Evolutionary conservation across 2,329 filamentous ascomycete species (phyloP), one percentile per base, ranked within the genome.

Genomic region (Didymella lethalis): DNA sequence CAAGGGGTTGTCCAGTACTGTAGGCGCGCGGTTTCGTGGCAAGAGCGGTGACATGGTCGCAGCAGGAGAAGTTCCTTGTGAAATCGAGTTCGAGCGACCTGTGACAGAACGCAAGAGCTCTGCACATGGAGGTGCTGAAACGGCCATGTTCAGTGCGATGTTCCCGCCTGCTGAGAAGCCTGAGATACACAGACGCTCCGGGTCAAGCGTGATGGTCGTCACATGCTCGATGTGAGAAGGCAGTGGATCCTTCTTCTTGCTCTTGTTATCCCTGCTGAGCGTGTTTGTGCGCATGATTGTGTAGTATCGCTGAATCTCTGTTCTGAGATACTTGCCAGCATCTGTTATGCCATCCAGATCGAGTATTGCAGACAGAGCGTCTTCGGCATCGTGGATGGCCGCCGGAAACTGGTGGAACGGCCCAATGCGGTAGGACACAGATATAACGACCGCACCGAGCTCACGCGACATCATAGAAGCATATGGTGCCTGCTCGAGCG

Each of bases 141-240:
- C 61, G 16, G 72, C 77, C 66, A 79, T 75, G 58, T 80, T 80
- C 46, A 82, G 66, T 0, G 80, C 80, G n/a, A 83, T 77, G 57
- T 82, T 82, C 20, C 79, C 80, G 31, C 80, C 81, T 12, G 77
- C 77, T 28, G 77, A 80, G 66, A 82, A 82, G 20, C 81, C 81
- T 2, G 79, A 79, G 25, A 82, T 72, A 20, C 74, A 71, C 4
- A 82, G 74, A 5, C 74, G 74, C 1, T 69, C 67, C 5, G 76
- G 69, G 63, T 83, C 80, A 7, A 80, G 73, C 5, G 64, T 68
- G 32, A 77, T 69, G 7, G 58, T 71, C 7, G 60, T 60, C 25
- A 66, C 59, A 31, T 68, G 40, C 40, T 70, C 60, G 5, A 71
- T 34, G 23, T 69, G 68, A 28, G 49, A 28, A 12, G 52, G 18